Evolutionary conservation across 768 basidiomycete species (phyloP), one percentile per base, ranked within the genome.

Genomic region (Leccinum subtestaceum): DNA sequence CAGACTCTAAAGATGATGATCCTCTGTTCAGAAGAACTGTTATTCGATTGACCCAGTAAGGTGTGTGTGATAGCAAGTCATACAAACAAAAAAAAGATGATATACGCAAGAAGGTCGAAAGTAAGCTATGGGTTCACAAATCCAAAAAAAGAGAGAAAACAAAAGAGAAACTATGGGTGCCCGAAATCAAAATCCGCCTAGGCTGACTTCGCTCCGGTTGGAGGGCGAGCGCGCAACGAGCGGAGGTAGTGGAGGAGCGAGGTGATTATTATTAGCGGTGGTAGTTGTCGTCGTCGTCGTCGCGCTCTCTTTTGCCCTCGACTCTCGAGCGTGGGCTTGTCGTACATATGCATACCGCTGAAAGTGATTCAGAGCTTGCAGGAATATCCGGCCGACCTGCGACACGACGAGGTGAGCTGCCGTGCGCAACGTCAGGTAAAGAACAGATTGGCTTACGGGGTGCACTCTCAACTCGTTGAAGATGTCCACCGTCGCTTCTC

Each of bases 321-420:
- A 74, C 60, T 92, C 88, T 36, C 81, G 80, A 13, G 83, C 84
- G 68, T 90, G 82, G 0, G 91, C 91, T 70, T 91, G 88, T 47
- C 93, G 83, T 25, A 91, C 85, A 67, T 93, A 95, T 0, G 94
- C 90, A 59, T 92, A 89, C 3, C 91, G 85, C 67, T 94, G 92
- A 71, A 95, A 96, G 65, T 91, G 88, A 69, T 95, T 96, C 25
- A 96, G 79, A 10, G 83, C 77, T 68, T 89, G 85, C 36, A 95
- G 74, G 68, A 87, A 92, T 55, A 89, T 77, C 19, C 86, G 81
- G 0, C 94, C 93, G 57, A 93, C 83, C 93, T 95, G 66, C 60
- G 53, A 12, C 11, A 15, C 15, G 36, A 38, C 34, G 55, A 29
- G 5, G 34, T 59, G 47, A 65, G 51, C 53, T 2, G 21, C 17